Evolutionary conservation across 2,329 filamentous ascomycete genomes (phyloP).

Genomic region (Pseudonectria buxi): DNA sequence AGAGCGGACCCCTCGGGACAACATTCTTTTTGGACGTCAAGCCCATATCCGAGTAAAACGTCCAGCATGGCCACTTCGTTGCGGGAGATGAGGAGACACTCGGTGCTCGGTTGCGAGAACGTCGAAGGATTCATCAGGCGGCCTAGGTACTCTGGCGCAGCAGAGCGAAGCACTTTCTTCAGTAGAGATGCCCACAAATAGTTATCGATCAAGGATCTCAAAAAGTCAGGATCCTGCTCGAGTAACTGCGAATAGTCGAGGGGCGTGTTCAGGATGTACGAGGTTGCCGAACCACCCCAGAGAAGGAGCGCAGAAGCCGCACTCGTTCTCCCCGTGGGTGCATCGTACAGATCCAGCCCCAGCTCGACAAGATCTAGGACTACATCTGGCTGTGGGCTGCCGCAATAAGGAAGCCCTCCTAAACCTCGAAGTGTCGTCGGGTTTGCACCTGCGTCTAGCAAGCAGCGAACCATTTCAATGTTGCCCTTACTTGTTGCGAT

Average conservation of each 20-base stretch:
- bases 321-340: background rate
- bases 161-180: conserved; percentile 10
- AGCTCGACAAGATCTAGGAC: conserved; percentile 5
- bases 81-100: conserved; percentile 5
- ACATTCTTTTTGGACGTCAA: conserved; percentile 11
- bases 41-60: conserved; percentile 10
- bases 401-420: background rate
- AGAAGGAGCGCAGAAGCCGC: conserved; percentile 4
- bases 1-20: conserved; percentile 11
- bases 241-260: conserved; percentile 14
- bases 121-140: conserved; percentile 9
- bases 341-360: conserved; percentile 9
- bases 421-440: conserved; percentile 3
- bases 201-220: background rate
- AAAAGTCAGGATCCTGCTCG: conserved; percentile 11
- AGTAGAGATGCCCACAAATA: background rate
- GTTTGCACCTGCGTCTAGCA: conserved; percentile 12
- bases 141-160: conserved; percentile 8
- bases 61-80: conserved; percentile 2
- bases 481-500: conserved; percentile 1
- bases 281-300: background rate
- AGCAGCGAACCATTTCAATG: conserved; percentile 1
- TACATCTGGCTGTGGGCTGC: background rate
- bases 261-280: conserved; percentile 9
- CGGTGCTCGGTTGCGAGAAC: background rate